phyloP scores from a whole-genome alignment of 495 filamentous ascomycete genomes.

The Lophium mytilinum region DNA sequence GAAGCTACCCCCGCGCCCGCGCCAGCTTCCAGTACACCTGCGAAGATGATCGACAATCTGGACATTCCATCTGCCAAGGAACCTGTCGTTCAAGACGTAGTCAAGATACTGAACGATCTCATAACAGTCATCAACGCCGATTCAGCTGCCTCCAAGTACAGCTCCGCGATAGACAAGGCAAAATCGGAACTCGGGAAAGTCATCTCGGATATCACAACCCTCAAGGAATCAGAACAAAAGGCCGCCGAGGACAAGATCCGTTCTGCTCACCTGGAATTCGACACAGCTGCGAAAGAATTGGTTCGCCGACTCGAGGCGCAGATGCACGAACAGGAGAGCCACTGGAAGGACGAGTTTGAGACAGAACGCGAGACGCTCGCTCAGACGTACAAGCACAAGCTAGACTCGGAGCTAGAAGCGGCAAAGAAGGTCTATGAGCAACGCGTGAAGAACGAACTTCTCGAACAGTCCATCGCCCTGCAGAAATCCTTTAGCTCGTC shows the following conservation, averaged over 20 bases:
- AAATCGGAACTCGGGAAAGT: constrained; percentile 75
- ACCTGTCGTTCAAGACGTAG: constrained; percentile 83
- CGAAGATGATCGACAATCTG: constrained; percentile 64
- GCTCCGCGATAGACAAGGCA: constrained; percentile 65
- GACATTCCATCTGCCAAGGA: constrained; percentile 67
- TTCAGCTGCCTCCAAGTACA: constrained; percentile 62
- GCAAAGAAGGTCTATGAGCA: constrained; percentile 69
- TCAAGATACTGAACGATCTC: constrained; percentile 90
- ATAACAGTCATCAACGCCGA: constrained; percentile 88
- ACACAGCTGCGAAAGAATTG: constrained; percentile 69
- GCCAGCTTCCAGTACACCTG: constrained; percentile 33
- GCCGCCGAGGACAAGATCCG: constrained; percentile 71
- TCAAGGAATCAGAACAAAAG: constrained; percentile 58
- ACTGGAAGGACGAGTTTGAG: constrained; percentile 84
- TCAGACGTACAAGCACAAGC: constrained; percentile 66
- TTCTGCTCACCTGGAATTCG: constrained; percentile 64
- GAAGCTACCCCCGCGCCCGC: constrained; percentile 14
- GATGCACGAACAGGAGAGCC: constrained; percentile 63
- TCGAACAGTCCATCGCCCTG: constrained; percentile 83
- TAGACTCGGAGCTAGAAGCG: constrained; percentile 65
- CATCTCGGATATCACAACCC: constrained; percentile 58
- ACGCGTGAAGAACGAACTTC: constrained; percentile 70
- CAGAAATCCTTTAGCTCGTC: constrained; percentile 73
- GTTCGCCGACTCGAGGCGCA: constrained; percentile 61
- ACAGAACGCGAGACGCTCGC: constrained; percentile 71